Evolutionary conservation across 495 filamentous ascomycete species (phyloP).

Genomic region (Aspergillus panamensis): DNA sequence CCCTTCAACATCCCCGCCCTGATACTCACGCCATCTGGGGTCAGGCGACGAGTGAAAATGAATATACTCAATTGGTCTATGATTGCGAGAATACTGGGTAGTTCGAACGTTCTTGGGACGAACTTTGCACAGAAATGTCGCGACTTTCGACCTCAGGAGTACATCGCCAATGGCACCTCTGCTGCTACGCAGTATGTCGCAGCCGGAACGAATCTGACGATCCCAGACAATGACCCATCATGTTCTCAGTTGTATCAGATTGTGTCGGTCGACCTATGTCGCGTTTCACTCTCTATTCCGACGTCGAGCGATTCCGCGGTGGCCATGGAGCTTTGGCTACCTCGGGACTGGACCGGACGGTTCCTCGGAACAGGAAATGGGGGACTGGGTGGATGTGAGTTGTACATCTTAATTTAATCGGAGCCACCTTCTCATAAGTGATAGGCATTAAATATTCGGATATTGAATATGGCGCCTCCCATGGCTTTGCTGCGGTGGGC

Average conservation of each 20-base stretch:
- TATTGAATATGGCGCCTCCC: conserved; percentile 31
- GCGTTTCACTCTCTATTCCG: conserved; percentile 42
- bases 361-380: conserved; percentile 48
- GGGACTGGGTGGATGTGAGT: conserved; percentile 44
- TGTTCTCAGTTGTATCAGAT: conserved; percentile 32
- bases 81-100: neutral
- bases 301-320: conserved; percentile 44
- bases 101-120: neutral
- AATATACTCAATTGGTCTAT: neutral
- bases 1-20: too few species aligned
- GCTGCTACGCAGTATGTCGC: conserved; percentile 26
- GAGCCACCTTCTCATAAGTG: neutral
- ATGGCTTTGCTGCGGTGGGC: conserved; percentile 50
- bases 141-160: neutral
- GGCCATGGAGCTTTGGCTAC: conserved; percentile 51
- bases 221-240: conserved; percentile 36
- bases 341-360: conserved; percentile 37
- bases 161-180: neutral
- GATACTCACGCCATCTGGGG: too few species aligned
- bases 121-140: neutral
- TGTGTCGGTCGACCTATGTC: conserved; percentile 43
- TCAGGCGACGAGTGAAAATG: neutral
- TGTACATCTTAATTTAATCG: conserved; percentile 4
- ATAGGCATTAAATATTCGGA: conserved; percentile 37
- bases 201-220: conserved; percentile 35